Evolutionary conservation across 306 rosid species (phyloP).

Genomic region (Morella rubra): DNA sequence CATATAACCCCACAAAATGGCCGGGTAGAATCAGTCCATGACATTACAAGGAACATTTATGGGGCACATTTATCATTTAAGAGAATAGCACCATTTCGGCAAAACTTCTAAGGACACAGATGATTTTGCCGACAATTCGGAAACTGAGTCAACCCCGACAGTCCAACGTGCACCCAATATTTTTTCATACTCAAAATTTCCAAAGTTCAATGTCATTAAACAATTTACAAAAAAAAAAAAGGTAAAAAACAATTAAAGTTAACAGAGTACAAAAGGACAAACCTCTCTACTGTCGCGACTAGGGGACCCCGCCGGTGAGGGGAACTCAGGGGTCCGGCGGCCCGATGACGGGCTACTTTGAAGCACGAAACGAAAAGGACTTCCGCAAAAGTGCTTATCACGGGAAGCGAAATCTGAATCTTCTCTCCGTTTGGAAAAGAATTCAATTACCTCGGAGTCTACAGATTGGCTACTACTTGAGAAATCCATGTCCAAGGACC

Average conservation of each 20-base stretch:
- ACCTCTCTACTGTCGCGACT: constrained; percentile 56
- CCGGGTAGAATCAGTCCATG: neutral
- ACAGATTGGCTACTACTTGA: constrained; percentile 42
- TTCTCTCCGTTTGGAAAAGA: constrained; percentile 19
- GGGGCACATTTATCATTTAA: constrained; percentile 27
- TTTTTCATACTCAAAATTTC: neutral
- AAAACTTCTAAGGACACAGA: constrained; percentile 23
- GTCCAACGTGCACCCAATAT: neutral
- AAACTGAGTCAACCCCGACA: constrained; percentile 32
- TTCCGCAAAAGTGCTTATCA: constrained; percentile 42
- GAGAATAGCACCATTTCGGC: constrained; percentile 28
- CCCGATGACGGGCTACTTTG: constrained; percentile 44
- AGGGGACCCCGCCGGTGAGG: constrained; percentile 62
- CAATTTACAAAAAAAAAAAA: neutral
- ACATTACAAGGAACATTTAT: neutral
- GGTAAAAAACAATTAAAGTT: neutral
- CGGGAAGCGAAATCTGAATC: constrained; percentile 25
- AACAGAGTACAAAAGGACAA: constrained; percentile 17
- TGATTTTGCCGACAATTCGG: constrained; percentile 43
- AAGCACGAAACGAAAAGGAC: constrained; percentile 74
- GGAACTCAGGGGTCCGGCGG: constrained; percentile 60
- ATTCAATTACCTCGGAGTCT: constrained; percentile 36
- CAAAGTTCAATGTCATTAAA: neutral
- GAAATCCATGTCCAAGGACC: constrained; percentile 48
- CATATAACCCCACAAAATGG: constrained; percentile 21